Conservation (phyloP, 148 eudicot genomes). For the Simmondsia chinensis region DNA sequence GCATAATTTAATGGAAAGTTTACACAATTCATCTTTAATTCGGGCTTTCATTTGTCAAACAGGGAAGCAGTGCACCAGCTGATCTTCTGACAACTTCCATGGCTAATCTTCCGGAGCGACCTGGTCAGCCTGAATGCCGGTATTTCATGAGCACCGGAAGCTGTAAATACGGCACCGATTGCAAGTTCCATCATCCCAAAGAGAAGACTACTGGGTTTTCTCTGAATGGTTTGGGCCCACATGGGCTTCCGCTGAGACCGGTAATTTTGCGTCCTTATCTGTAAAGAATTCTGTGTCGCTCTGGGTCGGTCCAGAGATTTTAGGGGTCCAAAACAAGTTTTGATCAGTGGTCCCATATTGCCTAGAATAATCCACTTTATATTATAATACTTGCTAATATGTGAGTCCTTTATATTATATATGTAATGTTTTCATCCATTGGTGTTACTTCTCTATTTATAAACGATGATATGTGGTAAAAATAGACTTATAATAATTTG, state of each 20-base stretch:
- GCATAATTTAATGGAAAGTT: too few species aligned
- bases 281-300: background rate
- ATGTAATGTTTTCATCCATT: too few species aligned
- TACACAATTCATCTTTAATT: background rate
- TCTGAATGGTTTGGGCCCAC: conserved; percentile 39
- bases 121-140: conserved; percentile 67
- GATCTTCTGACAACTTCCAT: conserved; percentile 12
- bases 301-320: background rate
- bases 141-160: conserved; percentile 59
- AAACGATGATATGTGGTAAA: too few species aligned
- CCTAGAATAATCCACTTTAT: too few species aligned
- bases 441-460: too few species aligned
- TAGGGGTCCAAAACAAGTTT: background rate
- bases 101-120: conserved; percentile 44
- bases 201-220: conserved; percentile 33
- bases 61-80: conserved; percentile 33
- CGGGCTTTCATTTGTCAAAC: conserved; percentile 5
- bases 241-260: conserved; percentile 77
- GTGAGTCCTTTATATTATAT: too few species aligned
- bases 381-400: too few species aligned
- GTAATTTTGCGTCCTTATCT: conserved; percentile 26
- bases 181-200: conserved; percentile 74
- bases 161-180: conserved; percentile 68
- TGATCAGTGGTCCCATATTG: background rate
- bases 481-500: too few species aligned